Evolutionary conservation across 2,329 filamentous ascomycete species (phyloP).

Genomic region (Sphaerulina populicola): DNA sequence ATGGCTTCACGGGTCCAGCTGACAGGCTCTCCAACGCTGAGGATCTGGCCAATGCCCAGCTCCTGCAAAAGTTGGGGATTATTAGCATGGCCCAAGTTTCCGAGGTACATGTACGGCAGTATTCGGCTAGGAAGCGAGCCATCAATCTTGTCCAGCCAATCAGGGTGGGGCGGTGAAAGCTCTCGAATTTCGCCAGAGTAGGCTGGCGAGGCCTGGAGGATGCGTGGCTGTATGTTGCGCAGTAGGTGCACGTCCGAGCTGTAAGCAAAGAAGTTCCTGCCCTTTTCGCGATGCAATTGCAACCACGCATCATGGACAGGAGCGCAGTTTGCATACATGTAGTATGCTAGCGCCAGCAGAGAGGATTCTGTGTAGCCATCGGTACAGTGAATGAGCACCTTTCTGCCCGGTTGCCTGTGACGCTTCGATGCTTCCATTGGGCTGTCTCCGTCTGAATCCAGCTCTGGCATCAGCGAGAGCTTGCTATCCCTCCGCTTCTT

Average conservation of each 20-base stretch:
- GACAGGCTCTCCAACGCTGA: constrained; percentile 85
- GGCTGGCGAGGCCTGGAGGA: constrained; percentile 63
- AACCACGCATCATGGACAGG: constrained; percentile 82
- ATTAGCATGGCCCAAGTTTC: constrained; percentile 87
- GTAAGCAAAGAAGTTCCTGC: constrained; percentile 94
- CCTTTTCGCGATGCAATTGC: constrained; percentile 66
- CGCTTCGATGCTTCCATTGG: constrained; percentile 38
- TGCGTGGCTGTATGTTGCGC: constrained; percentile 63
- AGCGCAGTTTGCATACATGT: constrained; percentile 78
- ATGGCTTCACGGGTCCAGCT: constrained; percentile 65
- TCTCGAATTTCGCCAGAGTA: constrained; percentile 42
- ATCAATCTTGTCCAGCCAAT: constrained; percentile 76
- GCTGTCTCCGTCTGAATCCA: constrained; percentile 49
- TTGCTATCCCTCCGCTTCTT: constrained; percentile 38
- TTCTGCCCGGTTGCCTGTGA: constrained; percentile 43
- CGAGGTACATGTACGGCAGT: constrained; percentile 89
- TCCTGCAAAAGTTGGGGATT: constrained; percentile 74
- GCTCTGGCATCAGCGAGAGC: constrained; percentile 31
- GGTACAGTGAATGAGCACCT: constrained; percentile 81
- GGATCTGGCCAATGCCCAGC: constrained; percentile 75
- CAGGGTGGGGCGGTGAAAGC: constrained; percentile 54
- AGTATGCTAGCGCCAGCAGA: constrained; percentile 81
- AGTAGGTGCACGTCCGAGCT: constrained; percentile 79
- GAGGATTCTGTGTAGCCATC: constrained; percentile 96
- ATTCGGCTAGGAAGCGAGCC: constrained; percentile 86